Evolutionary conservation across 139 green algal species (phyloP).

Genomic region (Micractinium conductrix): DNA sequence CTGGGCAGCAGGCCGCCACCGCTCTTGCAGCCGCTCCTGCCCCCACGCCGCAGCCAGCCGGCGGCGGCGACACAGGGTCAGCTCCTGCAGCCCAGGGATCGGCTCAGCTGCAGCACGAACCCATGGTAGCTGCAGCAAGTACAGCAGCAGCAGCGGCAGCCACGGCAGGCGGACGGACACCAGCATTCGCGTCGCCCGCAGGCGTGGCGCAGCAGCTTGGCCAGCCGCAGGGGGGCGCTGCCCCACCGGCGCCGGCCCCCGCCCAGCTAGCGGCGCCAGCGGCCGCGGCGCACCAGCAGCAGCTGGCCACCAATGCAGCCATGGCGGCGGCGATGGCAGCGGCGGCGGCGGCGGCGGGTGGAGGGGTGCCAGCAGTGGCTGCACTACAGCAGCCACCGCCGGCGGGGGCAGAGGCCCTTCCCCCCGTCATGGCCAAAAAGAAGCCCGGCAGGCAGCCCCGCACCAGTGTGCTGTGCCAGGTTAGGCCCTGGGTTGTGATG

Average conservation of each 20-base stretch:
- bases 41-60: too few relatives aligned
- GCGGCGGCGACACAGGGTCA: too few relatives aligned
- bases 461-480: constrained; percentile 39
- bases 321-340: not conserved
- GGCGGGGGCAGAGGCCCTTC: not conserved
- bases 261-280: not conserved
- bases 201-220: not conserved
- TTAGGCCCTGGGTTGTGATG: too few relatives aligned
- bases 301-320: not conserved
- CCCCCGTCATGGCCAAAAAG: constrained; percentile 5
- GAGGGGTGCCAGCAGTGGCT: not conserved
- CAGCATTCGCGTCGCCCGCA: too few relatives aligned
- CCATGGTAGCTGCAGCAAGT: too few relatives aligned
- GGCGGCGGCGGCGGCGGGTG: not conserved
- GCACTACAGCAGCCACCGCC: not conserved
- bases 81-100: too few relatives aligned
- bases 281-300: not conserved
- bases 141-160: too few relatives aligned
- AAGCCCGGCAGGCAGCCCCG: constrained; percentile 25
- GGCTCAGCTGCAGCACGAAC: too few relatives aligned
- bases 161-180: too few relatives aligned
- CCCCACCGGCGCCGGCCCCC: not conserved
- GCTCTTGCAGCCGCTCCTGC: too few relatives aligned
- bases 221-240: not conserved
- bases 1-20: too few relatives aligned